These are phyloP conservation scores for Talaromyces marneffei DNA, from an alignment of 2,329 filamentous ascomycete species.

Conservation along the genomic window DNA sequence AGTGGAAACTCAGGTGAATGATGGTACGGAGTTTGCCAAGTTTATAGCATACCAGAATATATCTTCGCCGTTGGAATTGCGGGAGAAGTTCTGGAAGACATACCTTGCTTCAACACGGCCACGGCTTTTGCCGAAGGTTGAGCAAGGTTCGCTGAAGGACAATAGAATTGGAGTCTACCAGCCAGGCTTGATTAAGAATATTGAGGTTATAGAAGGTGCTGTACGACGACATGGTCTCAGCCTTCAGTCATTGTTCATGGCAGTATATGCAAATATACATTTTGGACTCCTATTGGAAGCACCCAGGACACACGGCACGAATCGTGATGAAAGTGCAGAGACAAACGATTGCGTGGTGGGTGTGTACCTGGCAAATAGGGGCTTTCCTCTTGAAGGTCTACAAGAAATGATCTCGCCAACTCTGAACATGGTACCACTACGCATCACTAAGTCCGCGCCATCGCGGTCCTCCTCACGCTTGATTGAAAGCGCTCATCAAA, in stretches of 20 bases:
- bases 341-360: slow-evolving; percentile 57
- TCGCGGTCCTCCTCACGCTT: slow-evolving; percentile 28
- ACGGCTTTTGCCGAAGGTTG: not conserved
- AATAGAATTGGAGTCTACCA: slow-evolving; percentile 34
- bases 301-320: not conserved
- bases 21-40: slow-evolving; percentile 33
- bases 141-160: not conserved
- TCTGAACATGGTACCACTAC: slow-evolving; percentile 70
- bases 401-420: slow-evolving; percentile 60
- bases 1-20: slow-evolving; percentile 5
- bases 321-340: slow-evolving; percentile 4
- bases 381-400: slow-evolving; percentile 46
- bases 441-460: slow-evolving; percentile 39
- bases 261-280: slow-evolving; percentile 57
- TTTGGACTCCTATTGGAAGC: slow-evolving; percentile 18
- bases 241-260: slow-evolving; percentile 70
- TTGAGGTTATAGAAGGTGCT: slow-evolving; percentile 36
- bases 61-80: slow-evolving; percentile 22
- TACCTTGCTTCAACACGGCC: slow-evolving; percentile 28
- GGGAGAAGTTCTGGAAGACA: slow-evolving; percentile 41
- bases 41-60: slow-evolving; percentile 35
- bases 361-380: slow-evolving; percentile 76
- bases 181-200: slow-evolving; percentile 42
- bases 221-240: slow-evolving; percentile 55
- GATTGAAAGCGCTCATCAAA: slow-evolving; percentile 48